Evolutionary conservation across 2,329 filamentous ascomycete genomes (phyloP), one percentile per base, ranked within the genome.

Genomic region (Colletotrichum musae): DNA sequence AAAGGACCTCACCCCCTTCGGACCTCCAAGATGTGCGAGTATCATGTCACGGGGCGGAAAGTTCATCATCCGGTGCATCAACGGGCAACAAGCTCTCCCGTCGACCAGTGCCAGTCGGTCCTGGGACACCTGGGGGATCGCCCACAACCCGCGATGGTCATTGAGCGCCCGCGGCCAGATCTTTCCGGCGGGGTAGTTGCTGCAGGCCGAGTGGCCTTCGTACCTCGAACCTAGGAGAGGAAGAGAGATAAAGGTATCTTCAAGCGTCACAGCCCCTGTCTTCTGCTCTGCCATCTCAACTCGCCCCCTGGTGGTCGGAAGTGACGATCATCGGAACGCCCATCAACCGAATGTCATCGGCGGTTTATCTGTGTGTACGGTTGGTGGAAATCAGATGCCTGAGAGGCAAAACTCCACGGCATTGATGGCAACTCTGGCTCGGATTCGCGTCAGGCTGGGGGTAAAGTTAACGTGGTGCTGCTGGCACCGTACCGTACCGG

Each of bases 261-360:
- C 52, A 50, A 62, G 41, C 52, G 52, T 36, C 50, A 62, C 57
- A 26, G 36, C 51, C 57, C 63, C 36, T 60, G 50, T 51, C 32
- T 64, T 15, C 45, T 43, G 15, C 51, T 62, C 57, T 68, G 57
- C 63, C 63, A 70, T 70, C 54, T 58, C 51, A 62, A 58, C 51
- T 70, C 57, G 6, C 32, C 47, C 39, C 24, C 45, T 36, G 26
- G 52, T 48, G 36, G 57, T 67, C 32, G 61, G 36, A 21, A 21
- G 50, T 53, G 57, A 47, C 41, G 67, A 70, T 70, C 67, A 26
- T 63, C 67, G 52, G 67, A 45, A 70, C 54, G 51, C 52, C 45
- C 45, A 62, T 68, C 51, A 48, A 62, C 67, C 67, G 63, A 62
- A 43, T 43, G 51, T n/a, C 24, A 58, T 18, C 28, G 41, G 47